phyloP scores from a whole-genome alignment of 1,284 basidiomycete species.

The Testicularia cyperi region DNA sequence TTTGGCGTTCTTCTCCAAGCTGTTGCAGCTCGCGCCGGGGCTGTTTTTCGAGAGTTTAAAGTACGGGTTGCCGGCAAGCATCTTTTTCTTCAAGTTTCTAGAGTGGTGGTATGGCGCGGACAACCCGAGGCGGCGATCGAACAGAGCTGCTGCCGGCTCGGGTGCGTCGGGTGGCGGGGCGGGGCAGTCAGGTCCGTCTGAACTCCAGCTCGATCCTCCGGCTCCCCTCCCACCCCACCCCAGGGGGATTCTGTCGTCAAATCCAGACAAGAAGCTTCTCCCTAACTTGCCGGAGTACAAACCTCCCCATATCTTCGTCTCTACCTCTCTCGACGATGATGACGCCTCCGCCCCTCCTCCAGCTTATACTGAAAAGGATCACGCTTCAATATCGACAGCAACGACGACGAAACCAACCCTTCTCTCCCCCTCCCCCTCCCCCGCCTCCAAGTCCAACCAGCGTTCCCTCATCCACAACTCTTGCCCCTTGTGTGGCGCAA shows the following conservation, averaged over 20 bases:
- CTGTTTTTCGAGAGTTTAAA: conserved; percentile 64
- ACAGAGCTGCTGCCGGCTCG: conserved; percentile 64
- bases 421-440: conserved; percentile 5
- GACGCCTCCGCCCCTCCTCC: too few relatives aligned
- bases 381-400: too few relatives aligned
- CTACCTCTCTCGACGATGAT: too few relatives aligned
- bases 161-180: conserved; percentile 1
- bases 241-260: background rate
- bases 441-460: conserved; percentile 34
- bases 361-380: too few relatives aligned
- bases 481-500: conserved; percentile 77
- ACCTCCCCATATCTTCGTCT: conserved; percentile 13
- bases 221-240: conserved; percentile 9
- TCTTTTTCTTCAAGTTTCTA: conserved; percentile 94
- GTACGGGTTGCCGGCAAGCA: conserved; percentile 82
- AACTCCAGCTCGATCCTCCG: conserved; percentile 6
- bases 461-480: conserved; percentile 67
- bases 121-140: conserved; percentile 67
- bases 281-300: conserved; percentile 9
- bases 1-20: conserved; percentile 11
- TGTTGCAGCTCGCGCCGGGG: conserved; percentile 29
- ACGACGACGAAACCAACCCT: too few relatives aligned
- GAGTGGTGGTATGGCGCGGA: conserved; percentile 99
- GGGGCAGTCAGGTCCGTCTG: too few relatives aligned
- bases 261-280: background rate